Evolutionary conservation across 1,284 basidiomycete species (phyloP).

Genomic region (Ustilago sp.): DNA sequence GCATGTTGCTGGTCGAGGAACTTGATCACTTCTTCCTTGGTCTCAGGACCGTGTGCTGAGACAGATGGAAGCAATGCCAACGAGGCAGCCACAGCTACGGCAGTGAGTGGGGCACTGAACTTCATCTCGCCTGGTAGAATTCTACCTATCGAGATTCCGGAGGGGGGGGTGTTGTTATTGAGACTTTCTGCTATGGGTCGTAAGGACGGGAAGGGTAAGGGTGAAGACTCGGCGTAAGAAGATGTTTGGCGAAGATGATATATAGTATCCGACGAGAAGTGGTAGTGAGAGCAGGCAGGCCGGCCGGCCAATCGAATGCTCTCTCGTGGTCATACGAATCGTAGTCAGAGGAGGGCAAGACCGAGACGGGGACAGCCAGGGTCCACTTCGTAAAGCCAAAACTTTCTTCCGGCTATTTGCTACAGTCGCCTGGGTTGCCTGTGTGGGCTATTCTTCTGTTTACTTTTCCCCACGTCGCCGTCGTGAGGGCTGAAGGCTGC

Average conservation of each 20-base stretch:
- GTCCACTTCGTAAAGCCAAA: slow-evolving; percentile 7
- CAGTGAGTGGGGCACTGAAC: slow-evolving; percentile 38
- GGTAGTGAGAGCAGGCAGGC: not conserved
- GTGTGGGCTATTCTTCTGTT: not conserved
- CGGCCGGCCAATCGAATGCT: slow-evolving; percentile 3
- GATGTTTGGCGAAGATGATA: not conserved
- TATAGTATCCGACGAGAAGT: slow-evolving; percentile 6
- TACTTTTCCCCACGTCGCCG: slow-evolving; percentile 1
- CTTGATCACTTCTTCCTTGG: slow-evolving; percentile 63
- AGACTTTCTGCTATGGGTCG: not conserved
- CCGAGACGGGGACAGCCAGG: slow-evolving; percentile 1
- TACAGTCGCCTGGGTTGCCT: not conserved
- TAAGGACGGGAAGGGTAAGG: not conserved
- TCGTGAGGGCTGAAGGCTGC: not conserved
- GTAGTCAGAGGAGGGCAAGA: too few species aligned
- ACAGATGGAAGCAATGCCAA: slow-evolving; percentile 37
- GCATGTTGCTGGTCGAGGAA: slow-evolving; percentile 66
- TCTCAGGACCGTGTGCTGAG: slow-evolving; percentile 65
- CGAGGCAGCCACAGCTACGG: slow-evolving; percentile 37
- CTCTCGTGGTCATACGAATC: not conserved
- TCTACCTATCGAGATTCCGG: not conserved
- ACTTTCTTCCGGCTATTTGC: slow-evolving; percentile 50
- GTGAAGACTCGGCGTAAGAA: not conserved
- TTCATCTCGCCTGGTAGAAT: slow-evolving; percentile 29
- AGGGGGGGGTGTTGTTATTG: not conserved